These are phyloP conservation scores for Vanrija pseudolonga DNA, from an alignment of 1,284 basidiomycete genomes.

Conservation along the genomic window DNA sequence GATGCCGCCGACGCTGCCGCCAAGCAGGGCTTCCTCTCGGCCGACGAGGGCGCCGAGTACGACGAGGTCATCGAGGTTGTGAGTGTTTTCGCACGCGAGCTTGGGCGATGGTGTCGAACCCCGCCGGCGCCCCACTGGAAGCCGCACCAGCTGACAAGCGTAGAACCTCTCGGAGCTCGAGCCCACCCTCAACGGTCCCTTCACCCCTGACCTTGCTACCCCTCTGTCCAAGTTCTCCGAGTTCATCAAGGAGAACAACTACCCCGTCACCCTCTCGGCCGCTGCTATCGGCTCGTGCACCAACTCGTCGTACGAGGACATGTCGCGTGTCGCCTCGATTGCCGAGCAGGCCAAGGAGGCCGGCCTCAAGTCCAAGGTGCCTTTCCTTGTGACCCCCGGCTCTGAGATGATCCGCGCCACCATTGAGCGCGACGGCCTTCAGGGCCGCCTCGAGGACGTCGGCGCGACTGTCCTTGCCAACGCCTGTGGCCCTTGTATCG, in stretches of 20 bases:
- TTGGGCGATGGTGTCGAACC: too few species aligned
- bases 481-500: conserved; percentile 98
- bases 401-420: conserved; percentile 97
- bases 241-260: conserved; percentile 77
- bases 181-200: conserved; percentile 94
- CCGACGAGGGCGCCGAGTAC: conserved; percentile 90
- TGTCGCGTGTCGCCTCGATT: conserved; percentile 87
- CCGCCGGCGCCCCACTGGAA: not conserved
- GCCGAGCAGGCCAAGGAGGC: conserved; percentile 83
- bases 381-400: conserved; percentile 95
- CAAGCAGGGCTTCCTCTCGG: conserved; percentile 66
- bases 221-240: conserved; percentile 86
- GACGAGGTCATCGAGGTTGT: conserved; percentile 94
- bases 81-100: too few species aligned
- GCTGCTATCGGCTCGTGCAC: conserved; percentile 96
- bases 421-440: conserved; percentile 89
- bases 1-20: conserved; percentile 83
- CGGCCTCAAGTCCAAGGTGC: conserved; percentile 78
- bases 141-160: not conserved
- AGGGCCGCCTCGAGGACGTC: conserved; percentile 72
- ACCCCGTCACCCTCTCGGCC: conserved; percentile 88
- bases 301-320: conserved; percentile 94
- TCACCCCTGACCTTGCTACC: conserved; percentile 95
- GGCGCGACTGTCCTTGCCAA: conserved; percentile 88
- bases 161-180: conserved; percentile 60